Evolutionary conservation across 768 basidiomycete genomes (phyloP).

Genomic region (Termitomyces eurrhizus): DNA sequence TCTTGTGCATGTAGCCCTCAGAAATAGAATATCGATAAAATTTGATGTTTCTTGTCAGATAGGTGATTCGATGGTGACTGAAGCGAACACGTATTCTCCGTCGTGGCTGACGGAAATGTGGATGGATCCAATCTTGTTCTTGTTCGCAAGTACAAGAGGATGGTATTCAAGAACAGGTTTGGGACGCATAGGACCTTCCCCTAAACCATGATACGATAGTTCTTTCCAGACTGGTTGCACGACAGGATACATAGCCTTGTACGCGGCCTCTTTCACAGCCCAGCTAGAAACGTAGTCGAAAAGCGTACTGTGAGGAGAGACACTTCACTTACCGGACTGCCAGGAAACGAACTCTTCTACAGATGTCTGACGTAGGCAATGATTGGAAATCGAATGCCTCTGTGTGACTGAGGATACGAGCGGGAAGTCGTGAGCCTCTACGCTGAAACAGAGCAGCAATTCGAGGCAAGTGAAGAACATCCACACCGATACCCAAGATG

Average conservation of each 20-base stretch:
- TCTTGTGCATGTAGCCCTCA: not conserved
- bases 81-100: slow-evolving; percentile 69
- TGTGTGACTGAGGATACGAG: slow-evolving; percentile 59
- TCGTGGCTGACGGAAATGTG: slow-evolving; percentile 83
- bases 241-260: slow-evolving; percentile 75
- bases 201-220: slow-evolving; percentile 43
- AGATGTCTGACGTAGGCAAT: slow-evolving; percentile 19
- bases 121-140: slow-evolving; percentile 30
- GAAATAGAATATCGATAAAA: not conserved
- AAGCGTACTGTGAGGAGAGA: not conserved
- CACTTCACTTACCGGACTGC: slow-evolving; percentile 62
- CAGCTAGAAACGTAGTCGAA: slow-evolving; percentile 43
- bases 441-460: slow-evolving; percentile 52
- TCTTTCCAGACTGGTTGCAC: slow-evolving; percentile 72
- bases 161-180: slow-evolving; percentile 43
- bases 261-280: slow-evolving; percentile 60
- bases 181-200: slow-evolving; percentile 15
- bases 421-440: slow-evolving; percentile 44
- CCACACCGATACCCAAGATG: slow-evolving; percentile 74
- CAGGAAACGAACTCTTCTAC: slow-evolving; percentile 45
- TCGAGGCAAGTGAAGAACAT: slow-evolving; percentile 68
- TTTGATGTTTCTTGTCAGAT: not conserved
- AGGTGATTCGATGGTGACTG: slow-evolving; percentile 56
- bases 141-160: slow-evolving; percentile 25
- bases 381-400: slow-evolving; percentile 37